A percentile compares a stretch with the other conserved stretches of the same genome.
Evolutionary conservation across 768 basidiomycete species (phyloP).

Genomic region (Lactarius sanguifluus): DNA sequence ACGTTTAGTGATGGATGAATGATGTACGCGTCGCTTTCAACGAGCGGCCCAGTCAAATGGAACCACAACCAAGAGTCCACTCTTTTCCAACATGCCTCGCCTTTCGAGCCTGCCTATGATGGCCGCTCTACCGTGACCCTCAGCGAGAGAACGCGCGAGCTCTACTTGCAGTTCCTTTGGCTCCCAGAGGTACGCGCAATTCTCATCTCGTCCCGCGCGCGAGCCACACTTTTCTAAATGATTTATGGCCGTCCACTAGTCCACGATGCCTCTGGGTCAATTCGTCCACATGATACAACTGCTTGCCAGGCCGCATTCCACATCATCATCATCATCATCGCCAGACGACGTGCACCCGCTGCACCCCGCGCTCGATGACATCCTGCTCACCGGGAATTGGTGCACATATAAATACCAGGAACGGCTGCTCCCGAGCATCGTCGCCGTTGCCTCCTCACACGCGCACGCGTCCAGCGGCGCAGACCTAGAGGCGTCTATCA

Average conservation of each 20-base stretch:
- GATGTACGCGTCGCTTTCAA: constrained; percentile 21
- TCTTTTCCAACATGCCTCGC: constrained; percentile 18
- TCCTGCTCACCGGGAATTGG: constrained; percentile 79
- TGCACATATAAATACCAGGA: constrained; percentile 65
- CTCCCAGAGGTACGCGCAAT: constrained; percentile 25
- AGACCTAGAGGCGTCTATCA: constrained; percentile 36
- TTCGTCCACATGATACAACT: constrained; percentile 58
- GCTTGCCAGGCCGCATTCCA: constrained; percentile 42
- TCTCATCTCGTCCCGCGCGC: no score
- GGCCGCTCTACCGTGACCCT: constrained; percentile 19
- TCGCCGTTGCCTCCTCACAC: constrained; percentile 7
- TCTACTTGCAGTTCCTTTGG: constrained; percentile 28
- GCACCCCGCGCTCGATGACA: constrained; percentile 56
- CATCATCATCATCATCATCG: constrained; percentile 33
- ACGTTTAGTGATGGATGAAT: neutral
- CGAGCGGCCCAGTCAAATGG: constrained; percentile 26
- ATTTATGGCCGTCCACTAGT: constrained; percentile 42
- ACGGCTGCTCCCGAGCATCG: constrained; percentile 33
- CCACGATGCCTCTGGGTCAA: constrained; percentile 64
- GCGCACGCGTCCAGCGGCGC: neutral
- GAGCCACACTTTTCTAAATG: neutral
- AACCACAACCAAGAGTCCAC: constrained; percentile 27
- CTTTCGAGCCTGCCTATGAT: constrained; percentile 26
- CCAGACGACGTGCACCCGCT: constrained; percentile 49
- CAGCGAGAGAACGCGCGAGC: constrained; percentile 22